Evolutionary conservation across 2,329 filamentous ascomycete genomes (phyloP), one percentile per base, ranked within the genome.

Genomic region (Trichothecium roseum): DNA sequence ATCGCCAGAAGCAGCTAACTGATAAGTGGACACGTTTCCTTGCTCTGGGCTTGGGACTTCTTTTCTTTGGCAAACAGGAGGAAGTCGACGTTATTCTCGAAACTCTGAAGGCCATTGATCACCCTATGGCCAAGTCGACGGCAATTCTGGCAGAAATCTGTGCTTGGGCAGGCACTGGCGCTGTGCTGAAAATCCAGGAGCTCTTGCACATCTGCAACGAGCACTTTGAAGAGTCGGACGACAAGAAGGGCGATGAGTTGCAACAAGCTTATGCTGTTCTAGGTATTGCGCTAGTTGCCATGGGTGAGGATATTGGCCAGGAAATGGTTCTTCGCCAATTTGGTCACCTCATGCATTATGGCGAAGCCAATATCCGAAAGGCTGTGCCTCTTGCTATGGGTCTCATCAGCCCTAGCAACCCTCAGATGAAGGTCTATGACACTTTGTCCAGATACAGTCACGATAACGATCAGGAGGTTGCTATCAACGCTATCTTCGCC

Each of bases 341-440:
- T 50, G 91, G 88, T 34, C 91, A 98, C 58, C 71, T 98, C 41
- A 98, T 98, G 91, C 91, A 98, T 64, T 98, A 98, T 52, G 91
- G 93, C 44, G 89, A 95, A 59, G 74, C 88, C 54, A 96, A 98
- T 56, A 98, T 98, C 50, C 83, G 91, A 42, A 91, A 91, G 54
- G 89, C 88, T 15, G 91, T 98, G 20, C 91, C 91, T 26, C 71
- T 98, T 37, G 91, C 91, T 18, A 93, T 98, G 86, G 93, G 88
- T 51, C 73, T 98, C 37, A 81, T 98, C 54, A 94, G 85, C 62
- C 86, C 93, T 10, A 95, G 87, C 64, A 98, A 98, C 65, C 91
- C 91, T 9, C 93, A 98, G 59, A 98, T 98, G 89, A 98, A 96
- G 71, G 84, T 98, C 32, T 98, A 98, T 66, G 91, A 98, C 59